Evolutionary conservation across 306 rosid genomes (phyloP), one percentile per base, ranked within the genome.

Genomic region (Dryas drummondii): DNA sequence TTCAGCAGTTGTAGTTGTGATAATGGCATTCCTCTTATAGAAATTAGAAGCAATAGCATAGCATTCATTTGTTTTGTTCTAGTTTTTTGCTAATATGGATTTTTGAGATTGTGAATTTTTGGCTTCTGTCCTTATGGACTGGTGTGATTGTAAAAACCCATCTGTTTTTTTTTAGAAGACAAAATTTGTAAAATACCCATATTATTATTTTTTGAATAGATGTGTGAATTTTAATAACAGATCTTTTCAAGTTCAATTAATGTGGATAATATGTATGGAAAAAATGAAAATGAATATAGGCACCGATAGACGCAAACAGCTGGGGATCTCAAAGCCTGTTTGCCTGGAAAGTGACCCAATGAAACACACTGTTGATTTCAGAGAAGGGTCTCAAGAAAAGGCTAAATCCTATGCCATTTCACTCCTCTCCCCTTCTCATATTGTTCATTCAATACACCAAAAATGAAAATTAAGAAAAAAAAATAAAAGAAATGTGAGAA

Each of bases 361-460:
- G 14, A 12, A 71, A 48, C 68, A 46, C 13, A 0, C 6, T 12
- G 60, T 82, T 45, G 9, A 75, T 86, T 53, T 86, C 7, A 69
- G 92, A 93, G 87, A 93, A 89, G 86, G 93, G 78, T 76, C 82
- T 84, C 86, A 54, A 11, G 78, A 89, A 87, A 86, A 72, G 86
- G 86, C 87, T 57, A 79, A 83, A 82, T 55, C 67, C n/a, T 49
- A 82, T 27, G 87, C 87, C 82, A 64, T 80, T 82, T 78, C 85
- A 65, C 76, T 91, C 87, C 79, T 84, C 89, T 82, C 84, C 86
- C 91, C 84, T 83, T 86, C 96, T 87, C 91, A 58, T 69, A 7
- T 72, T n/a, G 12, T 4, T 56, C 14, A 22, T 17, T 57, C 19
- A 5, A 2, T 3, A n/a, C 0, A 10, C 37, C 27, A 41, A 5